Evolutionary conservation across 148 eudicot species (phyloP).

Genomic region (Polygonum maritimum): DNA sequence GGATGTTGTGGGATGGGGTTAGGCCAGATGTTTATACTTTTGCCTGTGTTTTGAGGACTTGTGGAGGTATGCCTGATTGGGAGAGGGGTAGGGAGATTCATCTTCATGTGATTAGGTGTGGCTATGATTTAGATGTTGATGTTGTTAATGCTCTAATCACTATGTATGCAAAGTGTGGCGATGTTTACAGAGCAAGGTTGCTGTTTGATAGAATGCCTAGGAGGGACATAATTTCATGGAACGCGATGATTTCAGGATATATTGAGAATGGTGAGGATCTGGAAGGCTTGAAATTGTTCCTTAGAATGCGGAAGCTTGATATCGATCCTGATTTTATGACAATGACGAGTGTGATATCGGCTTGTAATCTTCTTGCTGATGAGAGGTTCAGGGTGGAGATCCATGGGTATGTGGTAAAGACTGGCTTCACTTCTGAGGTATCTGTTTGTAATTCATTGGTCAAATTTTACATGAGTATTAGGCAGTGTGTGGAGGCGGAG

Average conservation of each 20-base stretch:
- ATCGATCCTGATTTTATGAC: conserved; percentile 66
- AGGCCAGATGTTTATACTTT: conserved; percentile 88
- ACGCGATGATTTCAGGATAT: conserved; percentile 81
- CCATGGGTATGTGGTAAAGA: conserved; percentile 53
- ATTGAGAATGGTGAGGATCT: conserved; percentile 53
- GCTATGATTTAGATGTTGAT: conserved; percentile 53
- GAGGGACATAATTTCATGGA: conserved; percentile 84
- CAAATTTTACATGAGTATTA: conserved; percentile 56
- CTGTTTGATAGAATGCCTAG: conserved; percentile 65
- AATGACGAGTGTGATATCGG: conserved; percentile 81
- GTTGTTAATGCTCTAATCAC: conserved; percentile 78
- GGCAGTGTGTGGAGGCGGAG: conserved; percentile 62
- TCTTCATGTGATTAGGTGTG: conserved; percentile 64
- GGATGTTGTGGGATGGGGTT: conserved; percentile 77
- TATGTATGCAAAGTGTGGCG: conserved; percentile 85
- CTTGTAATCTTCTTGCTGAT: conserved; percentile 54
- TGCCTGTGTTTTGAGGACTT: conserved; percentile 78
- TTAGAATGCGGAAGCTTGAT: conserved; percentile 41
- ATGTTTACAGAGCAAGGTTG: conserved; percentile 37
- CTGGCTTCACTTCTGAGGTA: conserved; percentile 45
- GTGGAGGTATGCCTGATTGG: conserved; percentile 63
- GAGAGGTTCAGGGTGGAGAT: conserved; percentile 49
- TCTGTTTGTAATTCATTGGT: conserved; percentile 62
- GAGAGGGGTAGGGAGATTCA: conserved; percentile 74
- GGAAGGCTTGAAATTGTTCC: conserved; percentile 56